Base-by-base conservation (phyloP, 192 early-diverging fungal genomes). In the Coemansia sp. region DNA sequence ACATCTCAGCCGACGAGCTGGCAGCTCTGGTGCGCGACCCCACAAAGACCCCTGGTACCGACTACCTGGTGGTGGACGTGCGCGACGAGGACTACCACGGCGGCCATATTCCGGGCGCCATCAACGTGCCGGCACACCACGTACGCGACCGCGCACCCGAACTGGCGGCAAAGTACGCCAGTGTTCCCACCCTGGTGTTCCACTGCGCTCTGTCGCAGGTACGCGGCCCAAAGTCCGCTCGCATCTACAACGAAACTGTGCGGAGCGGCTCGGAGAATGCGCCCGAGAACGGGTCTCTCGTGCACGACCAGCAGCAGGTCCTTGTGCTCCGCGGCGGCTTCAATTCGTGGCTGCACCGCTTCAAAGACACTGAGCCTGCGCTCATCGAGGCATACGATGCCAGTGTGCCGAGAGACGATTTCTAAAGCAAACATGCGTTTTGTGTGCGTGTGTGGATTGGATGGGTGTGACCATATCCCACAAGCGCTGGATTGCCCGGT, bases 151-250 rank as follows among this genome's bases (percentile, higher is more conserved):
- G 43, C 24, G 63, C 80, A 0, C 69, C 60, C 1, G 45, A 36
- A 7, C 24, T 82, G 24, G 58, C 85, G 45, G 64, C 70, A 13
- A 51, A 84, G 39, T 84, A 85, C 62, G 46, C 46, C 29, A 11
- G 56, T 23, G 81, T 89, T 5, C 88, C 88, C 1, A 48, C 69
- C 19, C 53, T 96, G 3, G 75, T 87, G 53, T 94, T 96, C 51
- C 92, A 94, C 58, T 96, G 94, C 53, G 85, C 89, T 2, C 59
- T 92, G 17, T 93, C 90, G 15, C 92, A 94, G 75, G 80, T 84
- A 4, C 80, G 89, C 38, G 89, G 87, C 3, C 87, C 87, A 50
- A 88, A 85, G 51, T 79, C 80, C 13, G 89, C 89, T 3, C 61
- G 75, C 15, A 80, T 81, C 11, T 89, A 85, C 64, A 60, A 45